Evolutionary conservation across 2,329 filamentous ascomycete genomes (phyloP).

Genomic region (Dissoconium aciculare): DNA sequence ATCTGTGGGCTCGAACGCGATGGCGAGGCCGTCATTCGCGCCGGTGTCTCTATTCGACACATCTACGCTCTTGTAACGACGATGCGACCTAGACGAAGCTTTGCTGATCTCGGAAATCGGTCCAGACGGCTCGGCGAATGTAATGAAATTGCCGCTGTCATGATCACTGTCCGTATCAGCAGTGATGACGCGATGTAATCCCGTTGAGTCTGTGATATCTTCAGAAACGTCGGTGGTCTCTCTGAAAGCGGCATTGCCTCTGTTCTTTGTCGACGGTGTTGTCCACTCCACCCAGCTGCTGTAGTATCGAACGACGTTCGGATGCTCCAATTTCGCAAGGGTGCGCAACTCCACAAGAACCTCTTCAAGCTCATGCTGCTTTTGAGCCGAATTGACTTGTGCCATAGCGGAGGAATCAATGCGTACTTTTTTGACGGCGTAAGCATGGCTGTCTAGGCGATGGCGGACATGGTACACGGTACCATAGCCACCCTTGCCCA

Average conservation of each 20-base stretch:
- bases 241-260: not conserved
- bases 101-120: not conserved
- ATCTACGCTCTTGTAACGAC: not conserved
- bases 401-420: conserved; percentile 32
- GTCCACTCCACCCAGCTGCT: conserved; percentile 47
- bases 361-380: conserved; percentile 39
- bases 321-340: conserved; percentile 47
- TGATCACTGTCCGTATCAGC: conserved; percentile 7
- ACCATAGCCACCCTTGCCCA: conserved; percentile 49
- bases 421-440: conserved; percentile 52
- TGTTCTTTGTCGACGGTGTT: conserved; percentile 4
- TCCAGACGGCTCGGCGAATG: conserved; percentile 7
- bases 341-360: conserved; percentile 47
- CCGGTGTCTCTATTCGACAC: not conserved
- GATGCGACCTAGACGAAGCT: no score
- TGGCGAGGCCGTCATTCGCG: not conserved
- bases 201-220: conserved; percentile 12
- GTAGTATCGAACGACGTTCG: conserved; percentile 52
- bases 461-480: conserved; percentile 46
- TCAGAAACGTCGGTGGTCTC: conserved; percentile 12
- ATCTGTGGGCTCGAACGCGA: not conserved
- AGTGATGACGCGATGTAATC: conserved; percentile 8
- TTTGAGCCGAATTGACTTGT: conserved; percentile 35
- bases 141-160: conserved; percentile 7
- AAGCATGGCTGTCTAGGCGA: conserved; percentile 45